Evolutionary conservation across 305 asterid genomes (phyloP), one percentile per base, ranked within the genome.

Genomic region (Solanum chacoense): DNA sequence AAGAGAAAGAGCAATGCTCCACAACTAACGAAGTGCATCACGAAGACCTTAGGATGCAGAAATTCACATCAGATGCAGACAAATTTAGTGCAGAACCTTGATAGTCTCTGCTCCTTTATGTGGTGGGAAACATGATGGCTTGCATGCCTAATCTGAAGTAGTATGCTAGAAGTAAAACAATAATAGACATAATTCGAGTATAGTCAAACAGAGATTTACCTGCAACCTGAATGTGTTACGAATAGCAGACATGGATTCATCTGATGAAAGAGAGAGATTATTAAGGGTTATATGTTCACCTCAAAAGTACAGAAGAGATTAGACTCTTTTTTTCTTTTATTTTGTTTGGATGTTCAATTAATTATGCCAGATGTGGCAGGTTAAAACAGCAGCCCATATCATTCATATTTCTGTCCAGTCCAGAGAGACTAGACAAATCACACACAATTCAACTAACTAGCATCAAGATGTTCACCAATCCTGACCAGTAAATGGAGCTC

Each of bases 11-110:
- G 87, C 59, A 81, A 63, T 22, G 79, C 20, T 24, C 20, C 20
- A 72, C 20, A 50, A 85, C 81, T 13, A 8, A 77, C 18, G 87
- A 37, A 22, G 88, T 87, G 72, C 85, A 88, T 85, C 76, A 38
- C 11, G 91, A 92, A 45, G 93, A 92, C 8, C 88, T 85, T n/a
- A 92, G 87, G 90, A 86, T 69, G 55, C 85, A 16, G 38, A 76
- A 32, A 69, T 50, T 80, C 78, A 28, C 88, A 59, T 40, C 92
- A 35, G 91, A 89, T 29, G 88, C 84, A 73, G 89, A 79, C 24
- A 32, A 50, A 86, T 71, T 74, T 22, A 91, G 37, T 32, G 91
- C 40, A 85, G 92, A 93, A 80, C 90, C 94, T 35, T 92, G 81
- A 89, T 67, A 34, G 38, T 72, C 29, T 29, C 18, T 84, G 81